phyloP scores from a whole-genome alignment of 1,284 basidiomycete species.

The Trametes pubescens region DNA sequence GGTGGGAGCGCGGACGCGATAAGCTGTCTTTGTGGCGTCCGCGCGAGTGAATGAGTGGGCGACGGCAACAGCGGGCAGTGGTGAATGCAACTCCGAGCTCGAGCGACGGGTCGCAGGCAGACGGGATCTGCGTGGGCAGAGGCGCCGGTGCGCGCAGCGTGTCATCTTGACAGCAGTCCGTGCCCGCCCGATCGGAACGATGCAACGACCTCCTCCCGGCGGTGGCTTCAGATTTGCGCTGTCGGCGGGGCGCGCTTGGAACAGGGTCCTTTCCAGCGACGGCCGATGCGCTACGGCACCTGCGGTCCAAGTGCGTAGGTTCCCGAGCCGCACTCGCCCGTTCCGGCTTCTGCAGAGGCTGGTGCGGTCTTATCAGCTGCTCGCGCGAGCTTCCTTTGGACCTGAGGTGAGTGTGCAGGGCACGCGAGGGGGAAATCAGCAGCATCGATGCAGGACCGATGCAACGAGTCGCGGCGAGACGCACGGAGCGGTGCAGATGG shows the following conservation, averaged over 20 bases:
- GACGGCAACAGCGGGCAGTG: not conserved
- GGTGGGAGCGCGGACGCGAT: not conserved
- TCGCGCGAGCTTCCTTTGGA: not conserved
- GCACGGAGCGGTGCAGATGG: not conserved
- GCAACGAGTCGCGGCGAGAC: not conserved
- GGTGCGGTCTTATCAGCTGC: not conserved
- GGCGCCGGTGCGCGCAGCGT: not conserved
- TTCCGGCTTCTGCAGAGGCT: slow-evolving; percentile 14
- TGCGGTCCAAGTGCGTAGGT: slow-evolving; percentile 12
- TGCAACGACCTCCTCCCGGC: not conserved
- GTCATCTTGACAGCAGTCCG: not conserved
- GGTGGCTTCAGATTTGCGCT: not conserved
- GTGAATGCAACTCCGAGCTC: not conserved
- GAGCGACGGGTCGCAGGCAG: not conserved
- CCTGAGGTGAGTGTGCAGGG: not conserved
- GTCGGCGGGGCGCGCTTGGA: not conserved
- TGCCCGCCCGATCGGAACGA: slow-evolving; percentile 5
- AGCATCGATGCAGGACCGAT: not conserved
- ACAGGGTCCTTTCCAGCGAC: not conserved
- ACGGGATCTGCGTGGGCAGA: slow-evolving; percentile 1
- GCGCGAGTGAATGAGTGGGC: too few species aligned
- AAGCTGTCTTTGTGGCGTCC: not conserved
- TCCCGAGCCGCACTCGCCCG: slow-evolving; percentile 28
- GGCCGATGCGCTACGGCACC: slow-evolving; percentile 9
- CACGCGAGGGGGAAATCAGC: not conserved